A percentile compares a stretch with the other conserved stretches of the same genome.
phyloP scores from a whole-genome alignment of 345 rosid genomes.

The Camelina laxa region DNA sequence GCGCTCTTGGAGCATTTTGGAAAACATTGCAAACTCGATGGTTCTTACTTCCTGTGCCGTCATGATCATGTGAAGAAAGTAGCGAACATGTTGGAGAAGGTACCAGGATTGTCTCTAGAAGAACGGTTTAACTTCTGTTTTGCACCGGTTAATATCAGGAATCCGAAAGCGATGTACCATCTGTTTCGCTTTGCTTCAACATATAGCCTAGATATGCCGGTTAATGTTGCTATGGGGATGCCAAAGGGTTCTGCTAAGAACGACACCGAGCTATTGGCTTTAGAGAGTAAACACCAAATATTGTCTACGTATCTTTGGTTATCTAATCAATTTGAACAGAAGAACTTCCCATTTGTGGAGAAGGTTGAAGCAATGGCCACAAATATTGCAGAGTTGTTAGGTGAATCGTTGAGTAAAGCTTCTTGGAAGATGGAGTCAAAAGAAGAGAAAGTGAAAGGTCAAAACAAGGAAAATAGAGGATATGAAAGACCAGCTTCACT shows the following conservation, averaged over 20 bases:
- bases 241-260: constrained; percentile 85
- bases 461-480: constrained; percentile 53
- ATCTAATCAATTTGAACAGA: constrained; percentile 77
- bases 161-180: constrained; percentile 92
- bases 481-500: constrained; percentile 68
- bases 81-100: constrained; percentile 94
- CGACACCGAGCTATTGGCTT: constrained; percentile 79
- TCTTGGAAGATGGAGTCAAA: constrained; percentile 82
- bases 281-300: constrained; percentile 87
- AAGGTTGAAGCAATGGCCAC: constrained; percentile 86
- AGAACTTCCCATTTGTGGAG: constrained; percentile 73
- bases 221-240: constrained; percentile 86
- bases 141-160: constrained; percentile 90
- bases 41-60: constrained; percentile 79
- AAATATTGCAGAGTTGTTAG: constrained; percentile 76
- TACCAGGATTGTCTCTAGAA: constrained; percentile 70
- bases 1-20: constrained; percentile 77
- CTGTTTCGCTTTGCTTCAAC: constrained; percentile 73
- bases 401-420: constrained; percentile 72
- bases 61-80: constrained; percentile 91
- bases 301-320: constrained; percentile 92
- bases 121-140: constrained; percentile 96
- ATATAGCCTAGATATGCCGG: constrained; percentile 71
- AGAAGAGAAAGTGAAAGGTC: constrained; percentile 51
- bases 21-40: constrained; percentile 81